Base-by-base conservation (phyloP, 2,329 filamentous ascomycete species). In the Aspergillus latus region DNA sequence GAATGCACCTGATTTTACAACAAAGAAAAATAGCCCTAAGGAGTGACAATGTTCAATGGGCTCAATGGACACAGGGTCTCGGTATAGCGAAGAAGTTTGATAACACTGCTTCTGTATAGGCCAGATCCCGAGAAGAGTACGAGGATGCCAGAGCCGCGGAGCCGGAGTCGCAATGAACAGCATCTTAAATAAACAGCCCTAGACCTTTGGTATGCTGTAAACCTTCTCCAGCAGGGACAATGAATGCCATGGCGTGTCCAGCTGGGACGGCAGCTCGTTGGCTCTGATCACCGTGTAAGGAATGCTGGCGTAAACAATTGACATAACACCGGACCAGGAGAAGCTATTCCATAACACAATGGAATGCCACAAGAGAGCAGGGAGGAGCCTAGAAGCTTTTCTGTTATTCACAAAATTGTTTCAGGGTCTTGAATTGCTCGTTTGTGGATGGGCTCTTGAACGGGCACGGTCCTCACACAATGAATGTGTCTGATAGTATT, bases 171-270 rank as follows among this genome's bases (percentile, higher is more conserved):
- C 11, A 6, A 11, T 28, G 5, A 42, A 13, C 34, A 11, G 5
- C 10, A 36, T 13, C 37, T 54, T 54, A 54, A 54, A 49, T 54
- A 54, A 54, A 49, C 6, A n/a, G 7, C 29, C 13, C 10, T 32
- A 3, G 16, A 15, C 13, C 29, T 32, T 21, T 49, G 55, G 55
- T 10, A 57, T 57, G 55, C 46, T 57, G 26, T 6, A 56, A 48
- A 45, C 32, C 30, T 53, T 52, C 29, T 44, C 16, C 15, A 30
- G 44, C 44, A 29, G 16, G 37, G 44, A 49, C 13, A 10, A 4
- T 37, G 39, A 36, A 49, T 49, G 39, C 54, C 44, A 52, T 48
- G 37, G 10, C 32, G 16, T 45, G 16, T 44, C 28, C 45, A 39
- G 44, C 52, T 47, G n/a, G 45, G 21, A 13, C 44, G 26, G 36